Base-by-base conservation (phyloP, 169 alveolate genomes). In the Eimeria brunetti region DNA sequence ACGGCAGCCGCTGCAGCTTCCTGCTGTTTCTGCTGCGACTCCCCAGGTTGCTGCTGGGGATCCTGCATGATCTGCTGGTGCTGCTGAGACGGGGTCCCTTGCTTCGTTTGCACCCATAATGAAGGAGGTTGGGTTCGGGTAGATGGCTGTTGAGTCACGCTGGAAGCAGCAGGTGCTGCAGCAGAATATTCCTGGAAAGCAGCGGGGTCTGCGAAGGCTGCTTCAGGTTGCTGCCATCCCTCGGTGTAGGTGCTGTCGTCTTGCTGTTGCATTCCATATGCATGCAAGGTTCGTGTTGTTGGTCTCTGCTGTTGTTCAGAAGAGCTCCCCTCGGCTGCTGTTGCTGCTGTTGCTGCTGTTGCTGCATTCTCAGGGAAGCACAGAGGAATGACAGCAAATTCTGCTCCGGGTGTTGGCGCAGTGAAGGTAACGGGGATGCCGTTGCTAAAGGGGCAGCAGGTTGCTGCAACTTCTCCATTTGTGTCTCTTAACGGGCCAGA, bases 331-430 rank as follows among this genome's bases (percentile, higher is more conserved):
- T n/a, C n/a, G n/a, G n/a, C n/a, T n/a, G n/a, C n/a, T n/a, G 78
- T 46, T 22, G 53, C 91, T 33, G 20, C 24, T 8, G 18, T 18
- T 85, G 81, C 78, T 22, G 41, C 20, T 36, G 46, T n/a, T 20
- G 91, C 46, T 56, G 30, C 62, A 36, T 30, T 41, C 80, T 46
- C 41, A 0, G 91, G 80, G 62, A 5, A 62, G 91, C 91, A 85
- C 56, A 62, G 62, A 85, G 91, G 80, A 62, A 85, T 85, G 75
- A 58, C 67, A 5, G 78, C 91, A 62, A 85, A 62, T 38, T 62
- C 91, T n/a, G 56, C 62, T 9, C 30, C 44, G 14, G 30, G 49
- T 27, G 18, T 8, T 27, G 80, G 33, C 30, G 44, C 41, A 41
- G 60, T 60, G 78, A 85, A 60, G 0, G 76, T 27, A n/a, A 62